phyloP scores from a whole-genome alignment of 768 basidiomycete species.

The Phylloporus arenicola region DNA sequence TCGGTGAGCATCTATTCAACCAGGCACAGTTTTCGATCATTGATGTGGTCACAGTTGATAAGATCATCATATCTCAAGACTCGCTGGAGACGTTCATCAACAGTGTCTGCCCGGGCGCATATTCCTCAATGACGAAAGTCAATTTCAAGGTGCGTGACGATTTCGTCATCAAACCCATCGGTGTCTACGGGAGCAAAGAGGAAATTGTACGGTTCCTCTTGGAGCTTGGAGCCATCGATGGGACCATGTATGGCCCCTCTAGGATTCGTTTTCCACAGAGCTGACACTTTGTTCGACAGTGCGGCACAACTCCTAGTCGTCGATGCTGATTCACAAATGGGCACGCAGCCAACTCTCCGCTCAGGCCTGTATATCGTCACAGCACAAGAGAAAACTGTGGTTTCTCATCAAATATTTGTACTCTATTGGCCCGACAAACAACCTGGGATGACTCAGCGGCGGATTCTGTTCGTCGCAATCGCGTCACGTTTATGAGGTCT shows the following conservation, averaged over 20 bases:
- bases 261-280: neutral
- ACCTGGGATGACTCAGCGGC: slow-evolving; percentile 52
- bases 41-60: slow-evolving; percentile 42
- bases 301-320: slow-evolving; percentile 12
- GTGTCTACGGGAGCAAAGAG: slow-evolving; percentile 52
- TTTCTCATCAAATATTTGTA: slow-evolving; percentile 35
- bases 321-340: slow-evolving; percentile 3
- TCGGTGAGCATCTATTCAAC: slow-evolving; percentile 34
- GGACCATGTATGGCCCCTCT: slow-evolving; percentile 32
- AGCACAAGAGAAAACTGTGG: neutral
- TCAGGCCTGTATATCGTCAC: slow-evolving; percentile 20
- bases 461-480: slow-evolving; percentile 43
- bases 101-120: slow-evolving; percentile 45
- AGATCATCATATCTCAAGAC: slow-evolving; percentile 54
- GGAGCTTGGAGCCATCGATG: slow-evolving; percentile 33
- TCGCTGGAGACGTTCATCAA: slow-evolving; percentile 47
- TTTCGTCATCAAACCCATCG: slow-evolving; percentile 43
- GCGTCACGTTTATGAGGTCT: slow-evolving; percentile 59
- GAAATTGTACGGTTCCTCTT: slow-evolving; percentile 45
- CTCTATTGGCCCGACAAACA: slow-evolving; percentile 59
- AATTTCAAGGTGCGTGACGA: slow-evolving; percentile 50
- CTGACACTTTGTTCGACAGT: slow-evolving; percentile 1
- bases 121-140: slow-evolving; percentile 48
- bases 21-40: neutral
- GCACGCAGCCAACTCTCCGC: slow-evolving; percentile 12